Conservation (phyloP, 2,329 filamentous ascomycete genomes). For the Fusarium oxysporum region DNA sequence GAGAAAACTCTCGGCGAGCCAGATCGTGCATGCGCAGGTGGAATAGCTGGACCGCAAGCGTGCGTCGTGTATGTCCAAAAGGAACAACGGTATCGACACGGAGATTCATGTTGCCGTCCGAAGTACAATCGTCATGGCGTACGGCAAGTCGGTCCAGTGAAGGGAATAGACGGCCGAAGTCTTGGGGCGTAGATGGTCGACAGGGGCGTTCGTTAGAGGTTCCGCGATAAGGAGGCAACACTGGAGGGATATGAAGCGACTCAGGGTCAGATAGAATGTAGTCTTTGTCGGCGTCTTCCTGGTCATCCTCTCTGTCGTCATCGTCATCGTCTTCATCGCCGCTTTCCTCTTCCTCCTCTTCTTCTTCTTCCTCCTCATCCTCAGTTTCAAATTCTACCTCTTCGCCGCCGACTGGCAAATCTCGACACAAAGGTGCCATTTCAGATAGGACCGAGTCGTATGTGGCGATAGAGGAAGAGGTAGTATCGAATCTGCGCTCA, state of each 20-base stretch:
- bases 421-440: constrained; percentile 43
- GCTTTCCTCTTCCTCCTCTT: constrained; percentile 28
- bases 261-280: constrained; percentile 45
- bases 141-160: constrained; percentile 84
- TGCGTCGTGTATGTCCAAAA: constrained; percentile 66
- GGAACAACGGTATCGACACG: constrained; percentile 83
- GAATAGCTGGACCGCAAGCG: constrained; percentile 81
- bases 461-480: constrained; percentile 74
- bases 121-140: constrained; percentile 88
- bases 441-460: constrained; percentile 76
- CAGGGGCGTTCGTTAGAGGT: constrained; percentile 72
- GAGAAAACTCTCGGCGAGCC: constrained; percentile 85
- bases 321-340: constrained; percentile 49
- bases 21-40: constrained; percentile 96
- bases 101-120: constrained; percentile 97
- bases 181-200: constrained; percentile 80
- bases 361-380: constrained; percentile 35
- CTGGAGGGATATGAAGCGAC: constrained; percentile 57
- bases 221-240: constrained; percentile 68
- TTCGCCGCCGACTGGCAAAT: constrained; percentile 40
- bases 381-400: constrained; percentile 39
- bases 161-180: constrained; percentile 88
- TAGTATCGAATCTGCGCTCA: constrained; percentile 35
- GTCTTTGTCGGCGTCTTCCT: constrained; percentile 43
- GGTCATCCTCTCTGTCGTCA: constrained; percentile 48